Base-by-base conservation (phyloP, 495 filamentous ascomycete species). In the Neurospora sublineolata region DNA sequence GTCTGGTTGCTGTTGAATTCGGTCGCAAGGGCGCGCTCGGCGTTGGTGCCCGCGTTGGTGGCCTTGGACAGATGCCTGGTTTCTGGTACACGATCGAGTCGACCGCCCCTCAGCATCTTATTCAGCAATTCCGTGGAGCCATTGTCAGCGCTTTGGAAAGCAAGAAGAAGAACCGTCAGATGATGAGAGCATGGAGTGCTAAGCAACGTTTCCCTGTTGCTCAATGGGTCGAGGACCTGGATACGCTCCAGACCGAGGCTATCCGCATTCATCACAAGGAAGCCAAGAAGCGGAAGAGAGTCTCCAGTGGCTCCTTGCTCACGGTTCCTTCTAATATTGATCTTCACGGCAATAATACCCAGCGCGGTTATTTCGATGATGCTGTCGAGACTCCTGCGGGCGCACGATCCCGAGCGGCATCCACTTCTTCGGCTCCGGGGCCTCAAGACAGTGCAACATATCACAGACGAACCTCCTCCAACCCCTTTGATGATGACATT, bases 1-100 rank as follows among this genome's bases (percentile, higher is more conserved):
- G 91, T 20, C 79, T 93, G n/a, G 91, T 92, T 1, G 91, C 91
- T 41, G 91, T 93, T 46, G 91, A 93, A 74, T 93, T 92, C 71
- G 91, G 91, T 14, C 84, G 91, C 16, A 93, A 93, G 74, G 91
- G 91, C 67, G 91, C 91, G 16, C 83, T 93, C 27, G 90, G 91
- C 68, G 89, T 93, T 72, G 91, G 91, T 37, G 88, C 89, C 42
- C 80, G 84, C n/a, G 85, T 87, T 46, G 85, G 85, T 83, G 89
- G 89, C 78, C 83, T 93, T 18, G 91, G 91, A 5, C 87, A 91
- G 73, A 92, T 92, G 89, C 90, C 91, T 33, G 90, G 91, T 46
- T 92, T 87, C 87, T 90, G 88, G 86, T 89, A 85, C 74, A 92
- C 84, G 73, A 85, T 80, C 58, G 91, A 93, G 76, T 90, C 88